phyloP scores from a whole-genome alignment of 495 filamentous ascomycete genomes.

The Parachaetomium inaequale region DNA sequence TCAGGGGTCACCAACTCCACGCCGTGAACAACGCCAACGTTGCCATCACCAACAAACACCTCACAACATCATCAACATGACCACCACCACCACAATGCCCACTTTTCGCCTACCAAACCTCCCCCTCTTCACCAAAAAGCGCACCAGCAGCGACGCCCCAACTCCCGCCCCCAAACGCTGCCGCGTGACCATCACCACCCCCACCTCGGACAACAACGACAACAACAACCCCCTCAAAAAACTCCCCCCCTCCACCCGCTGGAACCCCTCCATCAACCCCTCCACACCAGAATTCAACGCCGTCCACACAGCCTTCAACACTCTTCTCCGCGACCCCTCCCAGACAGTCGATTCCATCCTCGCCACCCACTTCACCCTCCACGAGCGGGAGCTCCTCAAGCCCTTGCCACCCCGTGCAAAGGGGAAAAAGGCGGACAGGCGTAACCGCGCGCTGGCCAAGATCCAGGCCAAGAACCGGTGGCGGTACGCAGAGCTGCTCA shows the following conservation, averaged over 20 bases:
- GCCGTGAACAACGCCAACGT: background rate
- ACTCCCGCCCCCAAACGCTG: background rate
- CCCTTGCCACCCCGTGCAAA: background rate
- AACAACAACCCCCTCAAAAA: background rate
- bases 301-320: constrained; percentile 1
- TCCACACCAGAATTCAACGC: constrained; percentile 14
- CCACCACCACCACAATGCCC: background rate
- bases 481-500: constrained; percentile 22
- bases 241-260: constrained; percentile 2
- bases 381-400: constrained; percentile 22
- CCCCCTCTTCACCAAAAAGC: background rate
- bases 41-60: background rate
- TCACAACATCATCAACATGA: background rate
- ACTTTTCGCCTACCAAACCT: background rate
- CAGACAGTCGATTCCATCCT: constrained; percentile 20
- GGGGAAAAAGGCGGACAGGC: too few relatives aligned
- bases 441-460: constrained; percentile 1
- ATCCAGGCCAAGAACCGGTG: constrained; percentile 23
- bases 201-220: background rate
- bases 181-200: background rate
- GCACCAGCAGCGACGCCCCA: background rate
- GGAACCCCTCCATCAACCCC: constrained; percentile 20
- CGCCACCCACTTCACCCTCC: constrained; percentile 12
- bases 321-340: constrained; percentile 8
- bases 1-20: background rate